A percentile compares a stretch with the other conserved stretches of the same genome.
These are phyloP conservation scores for Lipomyces spencermartinsiae DNA, from an alignment of 805 yeast genomes.

Conservation along the genomic window DNA sequence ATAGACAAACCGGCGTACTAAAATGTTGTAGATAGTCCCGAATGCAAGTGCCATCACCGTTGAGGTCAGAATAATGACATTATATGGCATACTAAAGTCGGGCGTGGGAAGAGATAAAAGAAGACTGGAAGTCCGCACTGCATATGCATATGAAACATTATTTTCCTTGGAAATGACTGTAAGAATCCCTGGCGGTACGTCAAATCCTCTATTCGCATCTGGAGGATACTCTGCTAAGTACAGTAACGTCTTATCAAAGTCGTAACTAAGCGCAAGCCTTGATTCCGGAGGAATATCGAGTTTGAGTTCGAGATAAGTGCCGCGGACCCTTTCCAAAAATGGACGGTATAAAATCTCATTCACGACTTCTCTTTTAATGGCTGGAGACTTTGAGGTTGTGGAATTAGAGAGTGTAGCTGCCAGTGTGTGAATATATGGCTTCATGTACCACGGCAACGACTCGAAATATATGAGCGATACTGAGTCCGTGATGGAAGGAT, in stretches of 20 bases:
- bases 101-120: constrained; percentile 91
- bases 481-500: constrained; percentile 58
- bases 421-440: constrained; percentile 77
- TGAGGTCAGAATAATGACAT: constrained; percentile 90
- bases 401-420: constrained; percentile 39
- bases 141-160: constrained; percentile 25
- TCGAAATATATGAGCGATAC: constrained; percentile 72
- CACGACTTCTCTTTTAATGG: constrained; percentile 45
- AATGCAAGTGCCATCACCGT: constrained; percentile 92
- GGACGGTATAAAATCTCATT: constrained; percentile 69
- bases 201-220: constrained; percentile 98
- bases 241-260: constrained; percentile 86
- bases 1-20: constrained; percentile 75
- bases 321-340: constrained; percentile 78
- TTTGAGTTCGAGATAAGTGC: constrained; percentile 78
- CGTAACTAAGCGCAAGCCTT: constrained; percentile 54
- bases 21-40: constrained; percentile 81
- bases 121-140: constrained; percentile 81
- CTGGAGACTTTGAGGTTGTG: not conserved
- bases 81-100: constrained; percentile 98
- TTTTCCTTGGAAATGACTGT: constrained; percentile 55
- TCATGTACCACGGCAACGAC: constrained; percentile 91
- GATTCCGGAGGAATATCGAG: constrained; percentile 64
- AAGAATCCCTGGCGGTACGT: constrained; percentile 87
- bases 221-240: constrained; percentile 96